Conservation (phyloP, 129 eudicot genomes). For the Sambucus nigra region DNA sequence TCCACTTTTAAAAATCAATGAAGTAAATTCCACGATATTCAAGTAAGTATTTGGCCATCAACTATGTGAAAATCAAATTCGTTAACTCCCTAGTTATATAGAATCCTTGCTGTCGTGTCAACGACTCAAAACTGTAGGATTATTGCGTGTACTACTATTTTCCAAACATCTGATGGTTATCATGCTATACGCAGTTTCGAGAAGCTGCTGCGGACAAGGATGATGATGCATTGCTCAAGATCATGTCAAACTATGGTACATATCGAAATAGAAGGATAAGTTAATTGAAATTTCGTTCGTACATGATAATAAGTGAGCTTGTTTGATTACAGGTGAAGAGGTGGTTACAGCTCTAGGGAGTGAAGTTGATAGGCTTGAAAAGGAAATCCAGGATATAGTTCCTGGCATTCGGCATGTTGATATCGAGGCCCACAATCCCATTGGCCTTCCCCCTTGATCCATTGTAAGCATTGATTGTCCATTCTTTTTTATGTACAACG, state of each 20-base stretch:
- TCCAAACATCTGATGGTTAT: background rate
- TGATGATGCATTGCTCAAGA: constrained; percentile 51
- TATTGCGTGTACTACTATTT: background rate
- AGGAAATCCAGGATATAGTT: constrained; percentile 80
- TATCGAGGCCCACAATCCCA: constrained; percentile 94
- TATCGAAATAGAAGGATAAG: background rate
- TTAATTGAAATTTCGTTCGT: background rate
- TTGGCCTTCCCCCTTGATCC: too few relatives aligned
- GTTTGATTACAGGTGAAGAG: constrained; percentile 62
- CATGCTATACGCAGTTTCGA: constrained; percentile 40
- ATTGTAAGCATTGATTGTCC: too few relatives aligned
- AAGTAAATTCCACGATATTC: too few relatives aligned
- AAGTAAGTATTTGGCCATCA: too few relatives aligned
- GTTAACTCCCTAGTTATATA: too few relatives aligned
- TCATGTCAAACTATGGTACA: constrained; percentile 88
- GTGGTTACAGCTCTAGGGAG: constrained; percentile 92
- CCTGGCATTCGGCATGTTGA: constrained; percentile 96
- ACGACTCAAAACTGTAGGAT: too few relatives aligned
- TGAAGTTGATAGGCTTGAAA: constrained; percentile 93
- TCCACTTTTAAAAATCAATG: too few relatives aligned
- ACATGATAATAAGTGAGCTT: background rate
- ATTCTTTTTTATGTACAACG: too few relatives aligned
- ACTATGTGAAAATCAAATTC: too few relatives aligned
- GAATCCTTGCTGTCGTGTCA: too few relatives aligned
- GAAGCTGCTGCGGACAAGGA: constrained; percentile 59